These are phyloP conservation scores for Schwanniomyces vanrijiae DNA, from an alignment of 805 yeast genomes.

Conservation along the genomic window DNA sequence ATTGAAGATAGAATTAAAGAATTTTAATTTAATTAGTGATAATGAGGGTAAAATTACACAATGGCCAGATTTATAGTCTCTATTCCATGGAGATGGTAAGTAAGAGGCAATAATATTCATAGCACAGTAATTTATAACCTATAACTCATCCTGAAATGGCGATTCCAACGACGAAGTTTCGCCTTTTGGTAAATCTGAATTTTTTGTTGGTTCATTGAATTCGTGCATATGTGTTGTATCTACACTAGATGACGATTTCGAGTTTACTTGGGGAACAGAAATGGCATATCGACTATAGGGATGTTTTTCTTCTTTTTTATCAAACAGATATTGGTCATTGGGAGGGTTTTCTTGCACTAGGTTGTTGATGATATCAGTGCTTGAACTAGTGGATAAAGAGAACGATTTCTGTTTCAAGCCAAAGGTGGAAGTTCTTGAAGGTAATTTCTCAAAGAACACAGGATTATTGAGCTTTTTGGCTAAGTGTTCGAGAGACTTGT, in stretches of 20 bases:
- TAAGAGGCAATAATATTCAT: not conserved
- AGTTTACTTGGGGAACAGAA: not conserved
- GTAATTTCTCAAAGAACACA: conserved; percentile 37
- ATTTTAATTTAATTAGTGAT: not conserved
- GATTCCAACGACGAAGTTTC: conserved; percentile 1
- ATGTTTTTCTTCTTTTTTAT: conserved; percentile 6
- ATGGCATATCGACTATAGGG: not conserved
- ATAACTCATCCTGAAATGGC: not conserved
- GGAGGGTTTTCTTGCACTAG: conserved; percentile 21
- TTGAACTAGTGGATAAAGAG: conserved; percentile 19
- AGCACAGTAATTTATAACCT: not conserved
- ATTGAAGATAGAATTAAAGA: not conserved
- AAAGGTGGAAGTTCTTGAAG: conserved; percentile 30
- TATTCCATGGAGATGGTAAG: not conserved
- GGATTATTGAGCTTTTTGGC: conserved; percentile 41
- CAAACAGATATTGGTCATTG: conserved; percentile 33
- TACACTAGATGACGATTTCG: not conserved
- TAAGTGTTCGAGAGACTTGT: conserved; percentile 31
- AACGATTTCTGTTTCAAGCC: conserved; percentile 14
- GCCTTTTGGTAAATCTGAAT: not conserved
- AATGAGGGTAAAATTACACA: not conserved
- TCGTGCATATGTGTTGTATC: not conserved
- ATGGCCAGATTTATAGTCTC: not conserved
- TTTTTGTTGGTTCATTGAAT: not conserved
- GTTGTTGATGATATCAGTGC: conserved; percentile 20